Conservation (phyloP, 164 flowering plant genomes). For the Vitis riparia region DNA sequence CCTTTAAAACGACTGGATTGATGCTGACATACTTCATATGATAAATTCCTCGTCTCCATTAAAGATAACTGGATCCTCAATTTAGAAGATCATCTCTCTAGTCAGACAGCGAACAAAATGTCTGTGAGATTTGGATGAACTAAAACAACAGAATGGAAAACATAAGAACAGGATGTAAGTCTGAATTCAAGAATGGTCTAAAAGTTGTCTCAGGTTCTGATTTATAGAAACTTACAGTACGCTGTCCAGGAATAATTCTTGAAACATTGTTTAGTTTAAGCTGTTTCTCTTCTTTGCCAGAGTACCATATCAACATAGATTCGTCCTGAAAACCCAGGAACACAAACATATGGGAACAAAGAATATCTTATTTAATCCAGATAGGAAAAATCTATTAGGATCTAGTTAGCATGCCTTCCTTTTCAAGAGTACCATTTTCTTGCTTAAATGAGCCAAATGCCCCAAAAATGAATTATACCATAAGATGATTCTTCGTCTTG, state of each 20-base stretch:
- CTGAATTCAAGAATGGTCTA: neutral
- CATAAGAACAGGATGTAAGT: neutral
- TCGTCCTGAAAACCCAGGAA: slow-evolving; percentile 63
- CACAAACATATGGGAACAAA: neutral
- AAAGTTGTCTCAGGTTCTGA: neutral
- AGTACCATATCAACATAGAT: slow-evolving; percentile 74
- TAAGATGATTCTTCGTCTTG: too few species aligned
- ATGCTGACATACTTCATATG: neutral
- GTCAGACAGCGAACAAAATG: neutral
- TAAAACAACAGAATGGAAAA: neutral
- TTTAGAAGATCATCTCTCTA: neutral
- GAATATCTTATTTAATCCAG: neutral
- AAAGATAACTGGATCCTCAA: neutral
- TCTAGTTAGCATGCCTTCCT: too few species aligned
- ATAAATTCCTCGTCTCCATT: slow-evolving; percentile 1
- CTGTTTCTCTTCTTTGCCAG: slow-evolving; percentile 84
- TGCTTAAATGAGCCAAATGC: too few species aligned
- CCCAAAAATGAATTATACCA: too few species aligned
- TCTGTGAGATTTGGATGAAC: neutral
- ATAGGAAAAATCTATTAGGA: neutral
- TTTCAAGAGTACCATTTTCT: too few species aligned
- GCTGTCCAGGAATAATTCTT: slow-evolving; percentile 90
- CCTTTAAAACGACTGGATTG: neutral
- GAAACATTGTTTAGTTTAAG: slow-evolving; percentile 74
- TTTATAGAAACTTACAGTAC: slow-evolving; percentile 70